Conservation (phyloP, 2,329 filamentous ascomycete genomes). For the Didymosphaeria variabile region DNA sequence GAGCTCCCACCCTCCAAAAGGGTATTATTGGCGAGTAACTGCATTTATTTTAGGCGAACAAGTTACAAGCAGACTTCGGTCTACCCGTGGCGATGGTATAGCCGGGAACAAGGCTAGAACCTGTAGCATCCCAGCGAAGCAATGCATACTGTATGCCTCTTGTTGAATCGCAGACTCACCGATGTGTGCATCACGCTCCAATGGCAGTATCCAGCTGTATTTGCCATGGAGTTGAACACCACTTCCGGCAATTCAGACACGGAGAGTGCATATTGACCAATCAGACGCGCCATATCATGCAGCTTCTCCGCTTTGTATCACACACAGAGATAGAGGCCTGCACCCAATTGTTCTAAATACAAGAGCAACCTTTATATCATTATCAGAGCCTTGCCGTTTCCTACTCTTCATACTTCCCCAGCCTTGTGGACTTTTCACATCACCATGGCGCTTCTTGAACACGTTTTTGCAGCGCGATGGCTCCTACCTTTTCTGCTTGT, state of each 20-base stretch:
- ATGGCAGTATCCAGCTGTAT: not conserved
- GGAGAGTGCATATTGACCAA: not conserved
- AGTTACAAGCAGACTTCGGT: no score
- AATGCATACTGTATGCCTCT: no score
- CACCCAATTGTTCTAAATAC: not conserved
- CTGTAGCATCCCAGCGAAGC: no score
- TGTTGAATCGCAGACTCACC: not conserved
- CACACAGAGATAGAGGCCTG: not conserved
- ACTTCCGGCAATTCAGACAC: not conserved
- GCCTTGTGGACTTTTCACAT: not conserved
- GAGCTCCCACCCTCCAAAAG: no score
- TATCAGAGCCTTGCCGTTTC: not conserved
- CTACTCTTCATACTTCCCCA: not conserved
- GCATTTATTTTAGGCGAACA: no score
- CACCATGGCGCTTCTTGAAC: not conserved
- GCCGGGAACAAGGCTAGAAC: no score
- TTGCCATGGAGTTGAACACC: not conserved
- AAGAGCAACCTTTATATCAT: not conserved
- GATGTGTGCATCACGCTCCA: not conserved
- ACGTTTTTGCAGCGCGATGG: not conserved
- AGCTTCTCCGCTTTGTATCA: conserved; percentile 5
- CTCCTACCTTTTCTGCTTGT: not conserved
- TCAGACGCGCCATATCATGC: not conserved
- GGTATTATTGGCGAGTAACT: no score
- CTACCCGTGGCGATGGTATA: no score